phyloP scores from a whole-genome alignment of 1,284 basidiomycete genomes.

The Papiliotrema fonsecae region DNA sequence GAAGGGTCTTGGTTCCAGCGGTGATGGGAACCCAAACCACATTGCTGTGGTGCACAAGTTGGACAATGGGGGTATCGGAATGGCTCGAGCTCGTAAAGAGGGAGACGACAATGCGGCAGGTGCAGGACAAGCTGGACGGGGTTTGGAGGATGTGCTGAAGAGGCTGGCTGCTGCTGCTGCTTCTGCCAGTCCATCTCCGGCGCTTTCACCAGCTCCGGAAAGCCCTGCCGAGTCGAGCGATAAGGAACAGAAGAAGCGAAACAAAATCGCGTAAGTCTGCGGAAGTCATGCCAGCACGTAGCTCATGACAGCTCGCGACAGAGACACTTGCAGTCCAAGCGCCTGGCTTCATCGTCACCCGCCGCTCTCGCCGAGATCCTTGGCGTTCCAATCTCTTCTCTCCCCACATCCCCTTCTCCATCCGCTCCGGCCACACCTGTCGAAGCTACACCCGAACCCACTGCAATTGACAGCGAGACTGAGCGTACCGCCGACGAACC shows the following conservation, averaged over 20 bases:
- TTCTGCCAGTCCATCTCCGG: slow-evolving; percentile 19
- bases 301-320: slow-evolving; percentile 36
- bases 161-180: slow-evolving; percentile 32
- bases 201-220: no score
- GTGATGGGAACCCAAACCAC: slow-evolving; percentile 43
- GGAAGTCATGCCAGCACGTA: neutral
- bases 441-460: slow-evolving; percentile 12
- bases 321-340: slow-evolving; percentile 41
- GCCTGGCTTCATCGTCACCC: slow-evolving; percentile 41
- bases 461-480: slow-evolving; percentile 8
- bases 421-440: slow-evolving; percentile 15
- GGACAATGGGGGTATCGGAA: slow-evolving; percentile 48
- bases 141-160: slow-evolving; percentile 44
- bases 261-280: slow-evolving; percentile 43
- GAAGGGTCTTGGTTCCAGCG: slow-evolving; percentile 35
- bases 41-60: slow-evolving; percentile 46
- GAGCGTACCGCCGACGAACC: slow-evolving; percentile 28
- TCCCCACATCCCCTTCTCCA: slow-evolving; percentile 20
- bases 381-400: slow-evolving; percentile 40
- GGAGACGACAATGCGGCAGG: slow-evolving; percentile 39
- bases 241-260: slow-evolving; percentile 21
- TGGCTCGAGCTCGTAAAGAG: slow-evolving; percentile 43
- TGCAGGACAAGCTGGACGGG: slow-evolving; percentile 44
- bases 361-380: slow-evolving; percentile 48
- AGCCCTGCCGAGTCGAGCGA: slow-evolving; percentile 11